Conservation (phyloP, 2,329 filamentous ascomycete genomes). For the Fusarium cicatricum region DNA sequence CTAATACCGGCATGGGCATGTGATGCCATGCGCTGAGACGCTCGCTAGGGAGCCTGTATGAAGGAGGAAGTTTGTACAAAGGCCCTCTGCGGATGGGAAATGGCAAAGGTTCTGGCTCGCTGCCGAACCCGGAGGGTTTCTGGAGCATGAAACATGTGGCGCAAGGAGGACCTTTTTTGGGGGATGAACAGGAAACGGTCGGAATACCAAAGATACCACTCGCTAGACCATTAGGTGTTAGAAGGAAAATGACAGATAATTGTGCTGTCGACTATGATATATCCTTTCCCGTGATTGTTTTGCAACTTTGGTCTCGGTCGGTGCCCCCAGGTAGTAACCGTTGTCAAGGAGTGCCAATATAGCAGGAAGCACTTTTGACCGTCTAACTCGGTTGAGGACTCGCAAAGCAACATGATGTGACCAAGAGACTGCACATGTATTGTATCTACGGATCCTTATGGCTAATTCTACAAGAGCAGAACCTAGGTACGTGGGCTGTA, state of each 20-base stretch:
- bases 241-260: conserved; percentile 37
- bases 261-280: conserved; percentile 20
- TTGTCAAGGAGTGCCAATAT: too few species aligned
- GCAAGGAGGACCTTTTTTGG: conserved; percentile 32
- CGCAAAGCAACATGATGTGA: too few species aligned
- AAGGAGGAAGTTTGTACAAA: conserved; percentile 19
- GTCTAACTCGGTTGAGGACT: too few species aligned
- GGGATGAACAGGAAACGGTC: conserved; percentile 29
- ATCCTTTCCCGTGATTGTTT: background rate
- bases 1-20: conserved; percentile 48
- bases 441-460: too few species aligned
- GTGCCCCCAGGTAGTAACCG: too few species aligned
- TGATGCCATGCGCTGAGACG: conserved; percentile 44
- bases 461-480: too few species aligned
- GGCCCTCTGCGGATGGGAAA: conserved; percentile 34
- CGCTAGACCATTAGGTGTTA: conserved; percentile 48
- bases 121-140: conserved; percentile 25
- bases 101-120: conserved; percentile 21
- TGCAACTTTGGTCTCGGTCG: too few species aligned
- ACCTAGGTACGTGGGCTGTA: too few species aligned
- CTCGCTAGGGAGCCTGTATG: conserved; percentile 44
- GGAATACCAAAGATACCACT: conserved; percentile 51
- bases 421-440: too few species aligned
- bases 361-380: too few species aligned
- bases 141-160: conserved; percentile 34